These are phyloP conservation scores for Malbranchea zuffiana DNA, from an alignment of 2,329 filamentous ascomycete species.

Conservation along the genomic window DNA sequence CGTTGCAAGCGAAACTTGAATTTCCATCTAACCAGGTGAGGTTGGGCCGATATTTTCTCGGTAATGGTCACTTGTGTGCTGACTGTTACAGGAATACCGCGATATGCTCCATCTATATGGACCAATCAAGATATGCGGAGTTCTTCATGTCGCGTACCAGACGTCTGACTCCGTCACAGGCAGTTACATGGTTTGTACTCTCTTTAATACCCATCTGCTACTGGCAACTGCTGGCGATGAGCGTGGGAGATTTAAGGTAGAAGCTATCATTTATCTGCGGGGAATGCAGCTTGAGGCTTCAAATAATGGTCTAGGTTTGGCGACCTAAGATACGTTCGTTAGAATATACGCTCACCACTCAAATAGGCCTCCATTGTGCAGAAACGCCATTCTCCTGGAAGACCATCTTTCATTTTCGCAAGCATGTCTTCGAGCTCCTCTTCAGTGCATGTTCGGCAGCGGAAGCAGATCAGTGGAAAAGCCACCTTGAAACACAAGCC, in stretches of 20 bases:
- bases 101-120: conserved; percentile 69
- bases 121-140: conserved; percentile 69
- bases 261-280: conserved; percentile 51
- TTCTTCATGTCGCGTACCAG: conserved; percentile 74
- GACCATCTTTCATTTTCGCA: conserved; percentile 65
- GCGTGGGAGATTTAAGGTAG: conserved; percentile 59
- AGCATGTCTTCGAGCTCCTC: conserved; percentile 71
- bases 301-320: conserved; percentile 26
- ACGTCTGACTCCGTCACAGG: conserved; percentile 57
- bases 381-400: conserved; percentile 88
- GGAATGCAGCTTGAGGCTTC: conserved; percentile 29
- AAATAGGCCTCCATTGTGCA: conserved; percentile 70
- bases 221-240: conserved; percentile 57
- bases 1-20: conserved; percentile 68
- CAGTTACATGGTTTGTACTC: conserved; percentile 69
- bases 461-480: conserved; percentile 73
- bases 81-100: conserved; percentile 16
- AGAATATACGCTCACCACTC: conserved; percentile 11
- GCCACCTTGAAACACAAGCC: conserved; percentile 48
- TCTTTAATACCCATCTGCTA: conserved; percentile 73
- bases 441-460: conserved; percentile 72
- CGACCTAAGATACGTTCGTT: neutral
- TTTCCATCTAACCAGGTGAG: conserved; percentile 57
- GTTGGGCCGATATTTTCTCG: too few species aligned
- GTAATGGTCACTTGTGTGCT: neutral